phyloP scores from a whole-genome alignment of 2,329 filamentous ascomycete species.

The Diplocarpon rosae region DNA sequence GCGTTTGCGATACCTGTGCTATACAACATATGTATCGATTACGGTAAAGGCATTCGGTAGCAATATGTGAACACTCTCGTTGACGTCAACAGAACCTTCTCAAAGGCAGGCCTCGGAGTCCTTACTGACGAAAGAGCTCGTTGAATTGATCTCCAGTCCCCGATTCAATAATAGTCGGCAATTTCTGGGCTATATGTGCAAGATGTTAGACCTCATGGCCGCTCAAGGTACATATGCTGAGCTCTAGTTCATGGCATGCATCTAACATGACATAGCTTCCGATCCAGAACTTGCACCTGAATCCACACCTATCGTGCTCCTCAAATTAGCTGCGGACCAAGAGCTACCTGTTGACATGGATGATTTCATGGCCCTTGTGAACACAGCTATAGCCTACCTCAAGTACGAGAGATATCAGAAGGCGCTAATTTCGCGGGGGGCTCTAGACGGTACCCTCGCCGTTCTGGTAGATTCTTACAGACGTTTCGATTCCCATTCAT shows the following conservation, averaged over 20 bases:
- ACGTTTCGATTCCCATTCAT: conserved; percentile 29
- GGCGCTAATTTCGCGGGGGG: conserved; percentile 31
- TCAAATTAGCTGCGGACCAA: conserved; percentile 36
- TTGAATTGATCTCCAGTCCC: conserved; percentile 38
- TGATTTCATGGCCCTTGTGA: conserved; percentile 40
- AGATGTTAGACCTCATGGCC: conserved; percentile 43
- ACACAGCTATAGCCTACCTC: conserved; percentile 45
- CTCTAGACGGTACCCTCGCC: conserved; percentile 34
- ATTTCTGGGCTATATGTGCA: conserved; percentile 43
- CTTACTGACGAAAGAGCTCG: conserved; percentile 37
- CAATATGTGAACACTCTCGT: conserved; percentile 11
- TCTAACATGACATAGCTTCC: conserved; percentile 16
- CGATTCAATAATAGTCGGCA: conserved; percentile 32
- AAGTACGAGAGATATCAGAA: conserved; percentile 41
- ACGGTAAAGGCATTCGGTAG: conserved; percentile 35
- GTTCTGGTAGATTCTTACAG: conserved; percentile 39
- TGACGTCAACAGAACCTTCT: conserved; percentile 33
- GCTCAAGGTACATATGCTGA: conserved; percentile 32
- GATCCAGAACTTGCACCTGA: conserved; percentile 22
- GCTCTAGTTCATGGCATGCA: too few species aligned
- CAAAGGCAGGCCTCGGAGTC: conserved; percentile 44
- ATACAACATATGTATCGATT: conserved; percentile 53
- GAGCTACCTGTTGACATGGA: conserved; percentile 37
- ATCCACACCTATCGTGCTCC: conserved; percentile 41
- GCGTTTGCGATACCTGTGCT: conserved; percentile 48